Conservation (phyloP, 169 alveolate species). For the Babesia sp. region DNA sequence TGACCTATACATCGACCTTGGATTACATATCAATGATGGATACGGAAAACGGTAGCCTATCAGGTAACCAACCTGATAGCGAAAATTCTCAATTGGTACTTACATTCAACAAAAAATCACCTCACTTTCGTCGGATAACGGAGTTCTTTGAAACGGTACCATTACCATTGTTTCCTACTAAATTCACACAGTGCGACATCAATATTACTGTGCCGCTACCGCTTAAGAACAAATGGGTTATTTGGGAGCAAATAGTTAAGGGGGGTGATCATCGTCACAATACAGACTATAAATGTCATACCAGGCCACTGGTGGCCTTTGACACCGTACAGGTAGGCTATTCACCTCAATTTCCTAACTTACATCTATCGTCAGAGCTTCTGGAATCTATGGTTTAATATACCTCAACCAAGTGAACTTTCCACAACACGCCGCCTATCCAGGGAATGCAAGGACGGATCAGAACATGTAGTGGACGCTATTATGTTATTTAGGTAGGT, state of each 20-base stretch:
- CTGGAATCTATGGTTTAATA: constrained; percentile 79
- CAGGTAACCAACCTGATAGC: constrained; percentile 17
- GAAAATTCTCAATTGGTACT: constrained; percentile 19
- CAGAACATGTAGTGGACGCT: constrained; percentile 76
- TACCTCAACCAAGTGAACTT: constrained; percentile 80
- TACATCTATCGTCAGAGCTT: constrained; percentile 29
- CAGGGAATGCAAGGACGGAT: constrained; percentile 72
- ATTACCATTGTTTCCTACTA: neutral
- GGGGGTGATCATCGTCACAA: constrained; percentile 70
- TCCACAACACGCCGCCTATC: constrained; percentile 69
- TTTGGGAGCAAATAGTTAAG: constrained; percentile 81
- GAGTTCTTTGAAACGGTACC: constrained; percentile 49
- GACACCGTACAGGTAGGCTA: constrained; percentile 75
- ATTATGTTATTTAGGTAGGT: constrained; percentile 70
- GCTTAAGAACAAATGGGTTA: constrained; percentile 82
- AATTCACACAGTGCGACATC: constrained; percentile 11
- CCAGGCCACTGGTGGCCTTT: constrained; percentile 83
- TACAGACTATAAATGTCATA: constrained; percentile 79
- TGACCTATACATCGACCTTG: too few relatives aligned
- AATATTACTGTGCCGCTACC: constrained; percentile 48
- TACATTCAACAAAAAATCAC: constrained; percentile 57
- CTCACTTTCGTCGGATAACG: constrained; percentile 38
- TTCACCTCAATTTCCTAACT: neutral
- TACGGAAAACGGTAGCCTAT: constrained; percentile 11
- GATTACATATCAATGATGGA: constrained; percentile 21